These are phyloP conservation scores for Prunus mongolica DNA, from an alignment of 306 rosid genomes.

Conservation along the genomic window DNA sequence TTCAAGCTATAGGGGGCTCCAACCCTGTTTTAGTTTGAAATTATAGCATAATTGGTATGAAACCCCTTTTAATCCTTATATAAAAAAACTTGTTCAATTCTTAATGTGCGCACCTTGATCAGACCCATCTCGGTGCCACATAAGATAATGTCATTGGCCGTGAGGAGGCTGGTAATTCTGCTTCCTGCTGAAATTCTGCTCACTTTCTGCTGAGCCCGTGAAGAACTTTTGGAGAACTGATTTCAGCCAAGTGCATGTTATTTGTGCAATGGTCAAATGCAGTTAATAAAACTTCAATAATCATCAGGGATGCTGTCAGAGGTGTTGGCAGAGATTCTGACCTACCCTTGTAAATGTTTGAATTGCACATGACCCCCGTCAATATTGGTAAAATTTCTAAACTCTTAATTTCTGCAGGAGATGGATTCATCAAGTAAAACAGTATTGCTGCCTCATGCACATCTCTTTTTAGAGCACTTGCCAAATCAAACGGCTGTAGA, in stretches of 20 bases:
- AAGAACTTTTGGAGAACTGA: constrained; percentile 68
- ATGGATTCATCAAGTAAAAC: constrained; percentile 66
- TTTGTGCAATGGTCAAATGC: constrained; percentile 63
- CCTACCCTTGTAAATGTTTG: constrained; percentile 37
- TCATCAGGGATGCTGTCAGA: constrained; percentile 72
- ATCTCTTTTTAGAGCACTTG: constrained; percentile 70
- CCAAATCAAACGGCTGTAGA: constrained; percentile 58
- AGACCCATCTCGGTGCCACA: constrained; percentile 73
- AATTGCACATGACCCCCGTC: constrained; percentile 59
- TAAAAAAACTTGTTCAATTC: no score
- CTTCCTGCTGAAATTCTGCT: constrained; percentile 82
- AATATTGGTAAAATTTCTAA: constrained; percentile 61
- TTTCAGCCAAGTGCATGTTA: constrained; percentile 67
- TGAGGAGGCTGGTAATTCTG: constrained; percentile 59
- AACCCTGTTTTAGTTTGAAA: constrained; percentile 48
- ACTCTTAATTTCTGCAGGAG: constrained; percentile 63
- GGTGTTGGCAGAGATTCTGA: constrained; percentile 56
- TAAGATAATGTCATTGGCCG: constrained; percentile 66
- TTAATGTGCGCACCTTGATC: constrained; percentile 46
- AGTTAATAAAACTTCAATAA: constrained; percentile 67
- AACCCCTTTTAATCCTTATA: not conserved
- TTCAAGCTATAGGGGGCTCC: constrained; percentile 63
- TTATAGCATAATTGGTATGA: constrained; percentile 4
- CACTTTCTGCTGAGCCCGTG: constrained; percentile 53
- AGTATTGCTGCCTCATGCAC: constrained; percentile 76